Base-by-base conservation (phyloP, 2,329 filamentous ascomycete genomes). In the Calonectria pauciramosa region DNA sequence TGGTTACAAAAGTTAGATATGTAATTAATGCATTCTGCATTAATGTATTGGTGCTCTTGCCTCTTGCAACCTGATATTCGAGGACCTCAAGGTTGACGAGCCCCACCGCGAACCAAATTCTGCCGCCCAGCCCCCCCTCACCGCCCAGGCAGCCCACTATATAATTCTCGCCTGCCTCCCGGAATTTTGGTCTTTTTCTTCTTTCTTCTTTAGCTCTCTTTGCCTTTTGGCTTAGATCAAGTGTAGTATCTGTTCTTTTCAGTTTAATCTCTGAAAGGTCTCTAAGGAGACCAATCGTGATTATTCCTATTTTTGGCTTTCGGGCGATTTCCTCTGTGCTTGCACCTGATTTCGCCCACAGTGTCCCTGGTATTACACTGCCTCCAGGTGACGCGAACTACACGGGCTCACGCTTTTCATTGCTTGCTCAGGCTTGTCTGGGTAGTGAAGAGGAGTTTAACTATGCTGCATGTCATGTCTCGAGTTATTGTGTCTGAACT, bases 181-280 rank as follows among this genome's bases (percentile, higher is more conserved):
- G 5, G 8, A 28, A 68, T 69, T 76, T 79, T 71, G 16, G 59
- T 32, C 36, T 79, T 76, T 74, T 78, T 75, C 9, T 83, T 80
- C 73, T 80, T 80, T 84, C 84, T 74, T 84, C 84, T 76, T 83
- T 82, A 86, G 85, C 85, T 86, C 85, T 86, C 85, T 86, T 86
- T 86, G 85, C 84, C 88, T 88, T 89, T 90, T 91, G 90, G 92
- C 92, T 94, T 94, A 95, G 94, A 95, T 95, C 94, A 95, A 95
- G 93, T 95, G 93, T 95, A 95, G 94, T 95, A 95, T 95, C 93
- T 95, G 94, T 96, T 96, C 94, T 96, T 95, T 94, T 95, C 93
- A 96, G 94, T 95, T 96, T 96, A 96, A 96, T 95, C 93, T 94
- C 94, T 96, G 94, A 94, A 94, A 95, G 90, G 90, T 89, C 89